These are phyloP conservation scores for Scedosporium aurantiacum DNA, from an alignment of 2,329 filamentous ascomycete genomes.

Conservation along the genomic window DNA sequence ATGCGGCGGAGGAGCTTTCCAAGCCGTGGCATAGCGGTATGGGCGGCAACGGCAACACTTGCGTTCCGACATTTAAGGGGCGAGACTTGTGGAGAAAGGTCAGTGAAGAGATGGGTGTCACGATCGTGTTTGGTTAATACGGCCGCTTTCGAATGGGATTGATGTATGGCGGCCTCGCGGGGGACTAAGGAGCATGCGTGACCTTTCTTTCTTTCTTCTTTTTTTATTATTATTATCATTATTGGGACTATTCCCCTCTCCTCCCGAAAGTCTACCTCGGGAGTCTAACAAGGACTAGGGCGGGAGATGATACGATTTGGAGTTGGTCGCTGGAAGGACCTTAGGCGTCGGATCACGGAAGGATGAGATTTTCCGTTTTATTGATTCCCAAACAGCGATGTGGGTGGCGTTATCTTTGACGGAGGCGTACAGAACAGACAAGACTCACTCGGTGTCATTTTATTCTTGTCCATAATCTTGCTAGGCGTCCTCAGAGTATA, in stretches of 20 bases:
- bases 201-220: background rate
- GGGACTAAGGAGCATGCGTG: background rate
- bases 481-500: background rate
- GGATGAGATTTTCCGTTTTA: slow-evolving; percentile 1
- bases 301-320: background rate
- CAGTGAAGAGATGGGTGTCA: slow-evolving; percentile 47
- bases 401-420: background rate
- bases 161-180: background rate
- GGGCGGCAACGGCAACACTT: background rate
- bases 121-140: slow-evolving; percentile 45
- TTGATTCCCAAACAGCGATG: background rate
- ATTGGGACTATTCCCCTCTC: background rate
- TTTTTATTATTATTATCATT: no score
- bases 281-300: background rate
- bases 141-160: background rate
- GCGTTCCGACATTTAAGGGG: slow-evolving; percentile 12
- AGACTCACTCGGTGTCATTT: background rate
- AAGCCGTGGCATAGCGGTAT: slow-evolving; percentile 8
- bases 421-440: background rate
- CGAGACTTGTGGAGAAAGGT: slow-evolving; percentile 44
- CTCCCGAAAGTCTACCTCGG: background rate
- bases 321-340: background rate
- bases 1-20: slow-evolving; percentile 18
- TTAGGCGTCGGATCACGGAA: background rate
- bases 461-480: background rate